Evolutionary conservation across 257 asterid genomes (phyloP), one percentile per base, ranked within the genome.

Genomic region (Echites panduratus): DNA sequence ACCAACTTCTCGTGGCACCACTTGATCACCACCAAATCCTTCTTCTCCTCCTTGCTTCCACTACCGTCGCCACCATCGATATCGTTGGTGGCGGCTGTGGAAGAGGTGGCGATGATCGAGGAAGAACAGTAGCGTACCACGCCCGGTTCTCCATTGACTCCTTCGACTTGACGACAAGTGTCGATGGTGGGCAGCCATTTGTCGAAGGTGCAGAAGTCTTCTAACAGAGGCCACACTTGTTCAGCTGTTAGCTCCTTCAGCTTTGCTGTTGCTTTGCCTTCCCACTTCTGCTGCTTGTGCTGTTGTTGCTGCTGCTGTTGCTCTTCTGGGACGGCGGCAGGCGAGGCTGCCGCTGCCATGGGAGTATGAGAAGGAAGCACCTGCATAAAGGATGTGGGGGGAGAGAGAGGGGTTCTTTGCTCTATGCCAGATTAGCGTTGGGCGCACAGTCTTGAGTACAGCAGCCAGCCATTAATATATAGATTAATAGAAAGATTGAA

Each of bases 1-100:
- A 86, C 0, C 73, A 90, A 76, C 82, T 63, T 85, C 80, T 90
- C 97, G 12, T 80, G 89, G 59, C 89, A 84, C 97, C 95, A 88
- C 76, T 52, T 80, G 64, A 76, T 75, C 0, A 45, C 75, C 53
- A 11, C 17, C 53, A 48, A 1, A 8, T 44, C 48, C 48, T 44
- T 11, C 48, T 44, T 11, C 48, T 44, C 11, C 48, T 44, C 48
- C 48, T 44, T 6, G 1, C 48, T 44, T 6, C 48, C 69, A 74
- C 83, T 9, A 32, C 38, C 38, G 1, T 3, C 38, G 3, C 38
- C 38, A 32, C 38, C 38, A 1, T 32, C 3, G 38, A 32, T 3
- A 32, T 32, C 38, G 38, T 32, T 3, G 38, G 1, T 32, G 38
- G 3, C 38, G 38, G 1, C 38, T 1, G 1, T 32, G 38, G 3